Percentiles rank a stretch among this genome's conserved stretches.
Conservation (phyloP, 2,329 filamentous ascomycete genomes). For the Chrysoporthe puriensis region DNA sequence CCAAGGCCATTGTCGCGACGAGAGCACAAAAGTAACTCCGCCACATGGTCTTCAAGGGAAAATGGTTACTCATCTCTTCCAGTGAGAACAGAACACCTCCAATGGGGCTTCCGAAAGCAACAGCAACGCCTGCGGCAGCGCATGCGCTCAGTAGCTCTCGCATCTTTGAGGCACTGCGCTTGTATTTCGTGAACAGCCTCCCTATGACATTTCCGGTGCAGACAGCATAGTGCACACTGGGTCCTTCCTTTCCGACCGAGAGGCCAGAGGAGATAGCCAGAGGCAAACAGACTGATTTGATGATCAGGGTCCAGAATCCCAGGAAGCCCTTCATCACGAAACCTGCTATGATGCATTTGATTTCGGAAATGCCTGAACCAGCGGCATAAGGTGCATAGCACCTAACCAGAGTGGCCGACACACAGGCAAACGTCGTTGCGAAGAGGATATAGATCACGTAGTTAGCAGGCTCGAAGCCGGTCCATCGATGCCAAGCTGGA, state of each 20-base stretch:
- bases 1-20: slow-evolving; percentile 88
- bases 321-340: slow-evolving; percentile 99
- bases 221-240: slow-evolving; percentile 98
- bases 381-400: slow-evolving; percentile 94
- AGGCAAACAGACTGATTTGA: slow-evolving; percentile 91
- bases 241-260: slow-evolving; percentile 95
- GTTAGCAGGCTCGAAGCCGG: slow-evolving; percentile 74
- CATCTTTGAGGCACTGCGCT: slow-evolving; percentile 88
- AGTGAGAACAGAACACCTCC: slow-evolving; percentile 95
- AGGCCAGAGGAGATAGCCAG: slow-evolving; percentile 92
- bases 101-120: slow-evolving; percentile 96
- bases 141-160: slow-evolving; percentile 93
- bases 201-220: slow-evolving; percentile 98
- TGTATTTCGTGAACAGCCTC: slow-evolving; percentile 89
- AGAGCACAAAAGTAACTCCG: slow-evolving; percentile 97
- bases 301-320: slow-evolving; percentile 85
- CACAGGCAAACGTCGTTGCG: slow-evolving; percentile 80
- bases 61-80: slow-evolving; percentile 97
- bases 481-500: slow-evolving; percentile 88
- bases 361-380: slow-evolving; percentile 95
- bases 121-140: slow-evolving; percentile 91
- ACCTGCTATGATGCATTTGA: slow-evolving; percentile 98
- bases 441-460: slow-evolving; percentile 89
- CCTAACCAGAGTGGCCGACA: slow-evolving; percentile 83
- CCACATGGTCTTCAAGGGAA: slow-evolving; percentile 97